phyloP scores from a whole-genome alignment of 75 land plant species.

The Selaginella moellendorffii region DNA sequence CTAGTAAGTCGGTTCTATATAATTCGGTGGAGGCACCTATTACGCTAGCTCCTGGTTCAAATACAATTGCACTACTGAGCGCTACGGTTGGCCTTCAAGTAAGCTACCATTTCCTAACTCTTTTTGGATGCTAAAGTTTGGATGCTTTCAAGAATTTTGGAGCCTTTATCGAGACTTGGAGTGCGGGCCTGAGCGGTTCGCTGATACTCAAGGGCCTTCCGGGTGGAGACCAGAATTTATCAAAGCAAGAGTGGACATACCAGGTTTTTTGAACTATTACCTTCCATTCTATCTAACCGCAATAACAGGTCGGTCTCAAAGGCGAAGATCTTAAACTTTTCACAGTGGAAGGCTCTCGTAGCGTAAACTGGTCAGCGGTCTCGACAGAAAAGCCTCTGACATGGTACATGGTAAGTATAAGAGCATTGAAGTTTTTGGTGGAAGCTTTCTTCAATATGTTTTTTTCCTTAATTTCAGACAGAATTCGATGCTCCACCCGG shows the following conservation, averaged over 20 bases:
- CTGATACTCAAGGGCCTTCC: not conserved
- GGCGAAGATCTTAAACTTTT: not conserved
- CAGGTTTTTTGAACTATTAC: constrained; percentile 8
- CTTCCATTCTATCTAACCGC: not conserved
- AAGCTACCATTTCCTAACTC: not conserved
- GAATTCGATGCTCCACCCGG: constrained; percentile 67
- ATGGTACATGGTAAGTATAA: not conserved
- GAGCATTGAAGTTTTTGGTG: not conserved
- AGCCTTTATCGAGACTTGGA: not conserved
- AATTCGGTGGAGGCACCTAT: constrained; percentile 7
- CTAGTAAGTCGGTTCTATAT: not conserved
- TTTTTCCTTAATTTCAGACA: constrained; percentile 27
- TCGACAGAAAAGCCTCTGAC: not conserved
- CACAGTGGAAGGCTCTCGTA: not conserved
- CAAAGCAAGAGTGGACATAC: not conserved
- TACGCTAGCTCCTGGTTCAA: constrained; percentile 20
- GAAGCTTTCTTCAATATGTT: not conserved
- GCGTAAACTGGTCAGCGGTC: not conserved
- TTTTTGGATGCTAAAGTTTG: not conserved
- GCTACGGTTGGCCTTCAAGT: constrained; percentile 40
- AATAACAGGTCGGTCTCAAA: not conserved
- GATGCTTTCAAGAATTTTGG: not conserved
- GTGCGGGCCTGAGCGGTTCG: not conserved
- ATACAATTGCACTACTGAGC: constrained; percentile 20
- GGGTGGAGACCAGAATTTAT: not conserved